Evolutionary conservation across 129 eudicot genomes (phyloP).

Genomic region (Tanacetum coccineum): DNA sequence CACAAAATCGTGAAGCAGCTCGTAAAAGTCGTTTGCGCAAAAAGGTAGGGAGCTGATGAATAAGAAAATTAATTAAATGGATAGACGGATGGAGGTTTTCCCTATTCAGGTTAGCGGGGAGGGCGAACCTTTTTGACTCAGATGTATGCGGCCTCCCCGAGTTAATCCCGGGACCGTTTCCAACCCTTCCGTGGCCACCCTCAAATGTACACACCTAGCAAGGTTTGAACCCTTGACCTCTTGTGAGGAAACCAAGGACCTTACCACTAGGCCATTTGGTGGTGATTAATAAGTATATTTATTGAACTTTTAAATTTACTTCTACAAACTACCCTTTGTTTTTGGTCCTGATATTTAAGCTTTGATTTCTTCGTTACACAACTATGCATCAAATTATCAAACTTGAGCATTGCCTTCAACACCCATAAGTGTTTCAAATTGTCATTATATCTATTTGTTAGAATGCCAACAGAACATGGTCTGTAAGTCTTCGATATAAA

Average conservation of each 20-base stretch:
- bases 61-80: too few species aligned
- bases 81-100: too few species aligned
- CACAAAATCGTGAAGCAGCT: constrained; percentile 99
- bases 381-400: constrained; percentile 5
- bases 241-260: too few species aligned
- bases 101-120: too few species aligned
- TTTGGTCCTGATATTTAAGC: not conserved
- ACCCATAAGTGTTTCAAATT: not conserved
- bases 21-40: constrained; percentile 97
- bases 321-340: constrained; percentile 12
- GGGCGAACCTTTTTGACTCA: too few species aligned
- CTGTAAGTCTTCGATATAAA: constrained; percentile 8
- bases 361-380: constrained; percentile 1
- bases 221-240: too few species aligned
- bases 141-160: too few species aligned
- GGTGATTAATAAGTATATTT: not conserved
- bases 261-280: too few species aligned
- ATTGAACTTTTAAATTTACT: constrained; percentile 15
- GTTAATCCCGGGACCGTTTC: too few species aligned
- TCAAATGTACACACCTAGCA: too few species aligned
- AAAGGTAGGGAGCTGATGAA: constrained; percentile 50
- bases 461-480: not conserved
- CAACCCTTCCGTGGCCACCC: too few species aligned
- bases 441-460: not conserved
- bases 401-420: not conserved